A percentile compares a stretch with the other conserved stretches of the same genome.
Conservation (phyloP, 129 eudicot species). For the Pseudognaphalium luteoalbum region DNA sequence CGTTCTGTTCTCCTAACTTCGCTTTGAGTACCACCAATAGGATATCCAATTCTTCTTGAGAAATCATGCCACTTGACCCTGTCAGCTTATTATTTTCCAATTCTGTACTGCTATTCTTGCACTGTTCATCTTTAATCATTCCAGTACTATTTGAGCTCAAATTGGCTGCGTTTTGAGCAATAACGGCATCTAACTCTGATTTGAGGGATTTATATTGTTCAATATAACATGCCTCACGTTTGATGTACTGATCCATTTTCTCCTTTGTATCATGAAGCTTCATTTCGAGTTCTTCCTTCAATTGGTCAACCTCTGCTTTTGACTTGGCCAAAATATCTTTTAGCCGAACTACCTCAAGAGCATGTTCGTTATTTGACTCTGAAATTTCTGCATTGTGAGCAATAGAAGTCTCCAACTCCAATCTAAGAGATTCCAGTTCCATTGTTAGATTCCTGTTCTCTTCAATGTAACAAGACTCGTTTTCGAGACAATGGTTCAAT, state of each 20-base stretch:
- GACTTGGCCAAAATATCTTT: constrained; percentile 27
- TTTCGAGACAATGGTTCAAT: constrained; percentile 20
- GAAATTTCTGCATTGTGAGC: constrained; percentile 47
- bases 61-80: constrained; percentile 39
- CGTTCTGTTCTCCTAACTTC: constrained; percentile 51
- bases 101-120: neutral
- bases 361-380: constrained; percentile 40
- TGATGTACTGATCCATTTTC: neutral
- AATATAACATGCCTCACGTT: constrained; percentile 16
- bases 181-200: constrained; percentile 42
- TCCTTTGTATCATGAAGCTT: constrained; percentile 20
- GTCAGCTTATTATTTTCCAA: constrained; percentile 26
- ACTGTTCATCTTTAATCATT: neutral
- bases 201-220: constrained; percentile 13
- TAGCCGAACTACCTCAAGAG: constrained; percentile 38
- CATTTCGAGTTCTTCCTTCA: constrained; percentile 16
- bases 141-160: constrained; percentile 23
- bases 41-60: constrained; percentile 55
- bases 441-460: constrained; percentile 21
- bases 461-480: constrained; percentile 19
- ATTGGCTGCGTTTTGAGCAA: constrained; percentile 39
- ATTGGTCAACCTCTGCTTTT: constrained; percentile 13
- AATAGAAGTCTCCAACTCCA: constrained; percentile 46
- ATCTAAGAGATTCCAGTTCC: constrained; percentile 35
- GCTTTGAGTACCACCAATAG: constrained; percentile 47